Evolutionary conservation across 2,329 filamentous ascomycete species (phyloP).

Genomic region (Colletotrichum brevisporum): DNA sequence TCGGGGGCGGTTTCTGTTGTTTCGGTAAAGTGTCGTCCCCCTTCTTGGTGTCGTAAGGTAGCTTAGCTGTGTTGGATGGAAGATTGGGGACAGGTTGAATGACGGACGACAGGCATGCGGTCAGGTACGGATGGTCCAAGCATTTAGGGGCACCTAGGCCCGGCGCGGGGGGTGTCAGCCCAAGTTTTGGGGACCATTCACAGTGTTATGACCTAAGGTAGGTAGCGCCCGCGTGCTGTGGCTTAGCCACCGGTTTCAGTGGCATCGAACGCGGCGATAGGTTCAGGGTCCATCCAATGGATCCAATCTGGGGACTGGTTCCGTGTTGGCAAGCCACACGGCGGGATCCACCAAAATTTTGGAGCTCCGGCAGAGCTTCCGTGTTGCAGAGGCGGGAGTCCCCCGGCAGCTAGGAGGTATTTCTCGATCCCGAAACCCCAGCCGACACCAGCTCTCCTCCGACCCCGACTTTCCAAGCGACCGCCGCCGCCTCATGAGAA

Average conservation of each 20-base stretch:
- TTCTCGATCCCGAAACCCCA: constrained; percentile 10
- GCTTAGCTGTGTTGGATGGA: constrained; percentile 24
- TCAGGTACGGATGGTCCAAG: constrained; percentile 29
- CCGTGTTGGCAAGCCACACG: constrained; percentile 21
- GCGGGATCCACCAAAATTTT: constrained; percentile 26
- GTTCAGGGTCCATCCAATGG: background rate
- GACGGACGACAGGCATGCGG: constrained; percentile 28
- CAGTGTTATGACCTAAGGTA: constrained; percentile 21
- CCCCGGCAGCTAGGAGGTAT: constrained; percentile 7
- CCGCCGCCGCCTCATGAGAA: background rate
- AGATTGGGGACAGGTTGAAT: constrained; percentile 33
- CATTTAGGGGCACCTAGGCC: constrained; percentile 30
- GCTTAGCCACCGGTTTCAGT: constrained; percentile 16
- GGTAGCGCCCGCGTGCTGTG: constrained; percentile 13
- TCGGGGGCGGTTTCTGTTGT: background rate
- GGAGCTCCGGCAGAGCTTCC: constrained; percentile 25
- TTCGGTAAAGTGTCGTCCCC: constrained; percentile 17
- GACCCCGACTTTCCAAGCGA: background rate
- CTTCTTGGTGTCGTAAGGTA: constrained; percentile 2
- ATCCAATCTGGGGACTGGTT: background rate
- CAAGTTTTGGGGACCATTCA: background rate
- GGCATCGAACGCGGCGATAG: background rate
- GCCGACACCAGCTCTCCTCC: too few relatives aligned
- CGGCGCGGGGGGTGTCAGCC: background rate
- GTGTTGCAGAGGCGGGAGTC: constrained; percentile 8